phyloP scores from a whole-genome alignment of 2,329 filamentous ascomycete genomes.

The Didymella segeticola region DNA sequence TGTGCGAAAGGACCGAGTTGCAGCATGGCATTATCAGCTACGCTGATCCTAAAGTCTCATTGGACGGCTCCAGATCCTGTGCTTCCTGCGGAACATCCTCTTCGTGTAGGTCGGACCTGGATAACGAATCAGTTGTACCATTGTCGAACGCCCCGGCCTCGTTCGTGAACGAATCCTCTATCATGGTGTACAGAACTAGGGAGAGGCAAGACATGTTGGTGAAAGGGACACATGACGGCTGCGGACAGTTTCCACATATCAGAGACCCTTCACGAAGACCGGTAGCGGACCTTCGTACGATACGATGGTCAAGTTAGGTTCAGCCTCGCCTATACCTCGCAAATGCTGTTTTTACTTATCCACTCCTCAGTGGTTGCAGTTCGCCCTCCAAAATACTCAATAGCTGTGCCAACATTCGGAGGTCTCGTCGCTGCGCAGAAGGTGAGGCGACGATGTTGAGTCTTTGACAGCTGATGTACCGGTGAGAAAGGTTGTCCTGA shows the following conservation, averaged over 20 bases:
- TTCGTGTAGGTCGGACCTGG: neutral
- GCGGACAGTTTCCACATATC: neutral
- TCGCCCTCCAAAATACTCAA: neutral
- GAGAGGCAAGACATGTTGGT: neutral
- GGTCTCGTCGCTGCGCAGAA: neutral
- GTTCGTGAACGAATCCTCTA: neutral
- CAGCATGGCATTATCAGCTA: neutral
- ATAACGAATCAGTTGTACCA: neutral
- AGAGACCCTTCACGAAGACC: neutral
- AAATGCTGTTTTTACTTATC: neutral
- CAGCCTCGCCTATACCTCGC: conserved; percentile 8
- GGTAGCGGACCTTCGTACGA: conserved; percentile 2
- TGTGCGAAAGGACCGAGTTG: conserved; percentile 2
- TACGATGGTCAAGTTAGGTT: conserved; percentile 3
- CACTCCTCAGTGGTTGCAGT: conserved; percentile 8
- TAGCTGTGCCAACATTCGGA: neutral
- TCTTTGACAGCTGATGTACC: neutral
- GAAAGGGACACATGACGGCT: neutral
- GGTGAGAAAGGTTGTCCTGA: neutral
- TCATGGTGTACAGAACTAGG: neutral
- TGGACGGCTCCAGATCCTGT: neutral
- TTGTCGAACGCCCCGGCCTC: neutral
- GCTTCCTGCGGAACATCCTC: conserved; percentile 1
- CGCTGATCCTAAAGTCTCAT: neutral
- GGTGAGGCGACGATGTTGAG: neutral